A percentile compares a stretch with the other conserved stretches of the same genome.
Conservation (phyloP, 2,329 filamentous ascomycete species). For the Xylaria sp. region DNA sequence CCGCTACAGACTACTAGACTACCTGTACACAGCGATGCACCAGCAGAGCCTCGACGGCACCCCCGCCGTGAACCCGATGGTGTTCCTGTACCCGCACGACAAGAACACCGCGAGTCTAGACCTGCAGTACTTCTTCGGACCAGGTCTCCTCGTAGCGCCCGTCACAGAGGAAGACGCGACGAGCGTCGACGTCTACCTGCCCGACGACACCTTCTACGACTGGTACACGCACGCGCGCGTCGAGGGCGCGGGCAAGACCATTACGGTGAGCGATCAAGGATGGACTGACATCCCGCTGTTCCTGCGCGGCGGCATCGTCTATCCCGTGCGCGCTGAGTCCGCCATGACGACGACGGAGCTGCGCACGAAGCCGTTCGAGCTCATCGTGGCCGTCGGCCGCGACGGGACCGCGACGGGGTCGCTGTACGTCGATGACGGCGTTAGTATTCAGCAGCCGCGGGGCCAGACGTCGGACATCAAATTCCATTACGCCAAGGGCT, state of each 20-base stretch:
- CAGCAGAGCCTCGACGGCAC: slow-evolving; percentile 70
- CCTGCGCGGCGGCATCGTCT: slow-evolving; percentile 71
- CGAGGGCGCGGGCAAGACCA: slow-evolving; percentile 53
- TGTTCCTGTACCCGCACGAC: slow-evolving; percentile 72
- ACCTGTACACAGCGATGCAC: slow-evolving; percentile 77
- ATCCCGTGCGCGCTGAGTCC: slow-evolving; percentile 67
- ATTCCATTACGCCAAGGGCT: slow-evolving; percentile 68
- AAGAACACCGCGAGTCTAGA: slow-evolving; percentile 55
- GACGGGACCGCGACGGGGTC: slow-evolving; percentile 73
- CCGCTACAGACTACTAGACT: slow-evolving; percentile 77
- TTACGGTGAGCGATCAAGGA: slow-evolving; percentile 55
- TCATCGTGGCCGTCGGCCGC: slow-evolving; percentile 73
- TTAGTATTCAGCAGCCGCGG: slow-evolving; percentile 67
- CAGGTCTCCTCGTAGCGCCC: slow-evolving; percentile 58
- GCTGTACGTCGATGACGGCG: slow-evolving; percentile 83
- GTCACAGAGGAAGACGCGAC: slow-evolving; percentile 59
- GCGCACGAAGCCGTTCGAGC: slow-evolving; percentile 73
- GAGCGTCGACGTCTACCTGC: slow-evolving; percentile 59
- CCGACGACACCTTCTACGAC: slow-evolving; percentile 61
- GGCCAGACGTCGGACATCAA: slow-evolving; percentile 64
- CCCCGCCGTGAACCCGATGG: slow-evolving; percentile 74
- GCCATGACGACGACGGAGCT: slow-evolving; percentile 73
- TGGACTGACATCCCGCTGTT: slow-evolving; percentile 72
- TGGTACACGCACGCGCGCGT: slow-evolving; percentile 62
- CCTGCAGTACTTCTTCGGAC: slow-evolving; percentile 61